phyloP scores from a whole-genome alignment of 805 yeast species.

The Candida ulmi region DNA sequence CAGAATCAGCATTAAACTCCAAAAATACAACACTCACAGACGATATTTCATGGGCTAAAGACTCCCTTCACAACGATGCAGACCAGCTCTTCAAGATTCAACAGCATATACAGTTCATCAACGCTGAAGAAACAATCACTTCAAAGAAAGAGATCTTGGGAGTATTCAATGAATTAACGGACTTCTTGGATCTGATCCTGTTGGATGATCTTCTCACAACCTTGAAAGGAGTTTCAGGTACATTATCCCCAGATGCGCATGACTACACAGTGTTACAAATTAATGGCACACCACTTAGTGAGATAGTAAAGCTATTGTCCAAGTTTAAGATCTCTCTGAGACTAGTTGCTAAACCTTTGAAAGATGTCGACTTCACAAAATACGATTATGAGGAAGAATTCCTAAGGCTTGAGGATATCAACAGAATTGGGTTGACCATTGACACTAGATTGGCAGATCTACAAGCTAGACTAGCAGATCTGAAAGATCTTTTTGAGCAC shows the following conservation, averaged over 20 bases:
- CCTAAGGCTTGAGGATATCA: neutral
- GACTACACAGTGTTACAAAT: neutral
- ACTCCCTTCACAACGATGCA: conserved; percentile 8
- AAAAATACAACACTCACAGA: conserved; percentile 4
- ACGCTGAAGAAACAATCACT: conserved; percentile 17
- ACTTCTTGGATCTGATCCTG: conserved; percentile 8
- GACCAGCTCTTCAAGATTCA: conserved; percentile 8
- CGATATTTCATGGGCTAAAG: conserved; percentile 16
- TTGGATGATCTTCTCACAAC: conserved; percentile 13
- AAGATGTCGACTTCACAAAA: neutral
- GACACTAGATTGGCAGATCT: neutral
- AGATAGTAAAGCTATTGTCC: neutral
- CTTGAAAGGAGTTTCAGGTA: conserved; percentile 6
- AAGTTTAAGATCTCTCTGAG: neutral
- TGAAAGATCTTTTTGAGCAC: neutral
- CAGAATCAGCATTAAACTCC: neutral
- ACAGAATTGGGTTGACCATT: neutral
- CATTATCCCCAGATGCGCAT: neutral
- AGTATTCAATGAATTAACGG: conserved; percentile 14
- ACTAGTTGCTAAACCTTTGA: neutral
- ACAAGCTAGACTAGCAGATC: neutral
- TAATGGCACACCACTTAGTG: neutral
- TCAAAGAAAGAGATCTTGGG: conserved; percentile 12
- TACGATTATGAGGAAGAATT: neutral
- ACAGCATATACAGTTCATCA: conserved; percentile 12